Evolutionary conservation across 805 yeast genomes (phyloP).

Genomic region (Torulaspora maleeae): DNA sequence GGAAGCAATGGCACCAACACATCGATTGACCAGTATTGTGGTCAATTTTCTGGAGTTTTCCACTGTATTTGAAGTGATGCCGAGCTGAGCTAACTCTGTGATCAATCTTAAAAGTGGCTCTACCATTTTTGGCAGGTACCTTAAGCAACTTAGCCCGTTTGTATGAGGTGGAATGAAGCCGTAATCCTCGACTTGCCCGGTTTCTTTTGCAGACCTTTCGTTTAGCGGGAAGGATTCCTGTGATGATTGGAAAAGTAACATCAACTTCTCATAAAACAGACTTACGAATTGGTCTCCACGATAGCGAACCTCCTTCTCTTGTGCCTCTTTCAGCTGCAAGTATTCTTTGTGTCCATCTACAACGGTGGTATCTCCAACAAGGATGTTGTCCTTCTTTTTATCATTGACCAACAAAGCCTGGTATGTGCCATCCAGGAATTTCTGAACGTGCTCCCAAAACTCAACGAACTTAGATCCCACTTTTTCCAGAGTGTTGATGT

Average conservation of each 20-base stretch:
- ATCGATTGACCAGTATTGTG: slow-evolving; percentile 39
- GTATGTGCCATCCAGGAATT: slow-evolving; percentile 47
- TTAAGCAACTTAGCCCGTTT: slow-evolving; percentile 55
- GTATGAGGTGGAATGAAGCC: slow-evolving; percentile 63
- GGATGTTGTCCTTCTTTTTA: slow-evolving; percentile 36
- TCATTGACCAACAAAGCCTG: slow-evolving; percentile 42
- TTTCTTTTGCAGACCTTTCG: slow-evolving; percentile 16
- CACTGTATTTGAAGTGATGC: slow-evolving; percentile 38
- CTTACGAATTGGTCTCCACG: slow-evolving; percentile 41
- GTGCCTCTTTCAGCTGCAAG: slow-evolving; percentile 41
- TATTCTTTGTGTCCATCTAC: slow-evolving; percentile 37
- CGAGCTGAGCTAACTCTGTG: slow-evolving; percentile 43
- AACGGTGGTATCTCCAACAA: slow-evolving; percentile 26
- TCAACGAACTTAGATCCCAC: slow-evolving; percentile 41
- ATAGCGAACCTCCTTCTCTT: slow-evolving; percentile 39
- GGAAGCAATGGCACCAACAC: slow-evolving; percentile 45
- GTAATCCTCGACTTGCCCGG: slow-evolving; percentile 36
- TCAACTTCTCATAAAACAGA: slow-evolving; percentile 31
- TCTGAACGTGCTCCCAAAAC: slow-evolving; percentile 53
- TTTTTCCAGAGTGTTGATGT: slow-evolving; percentile 40
- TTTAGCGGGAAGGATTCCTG: slow-evolving; percentile 18
- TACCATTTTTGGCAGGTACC: slow-evolving; percentile 47
- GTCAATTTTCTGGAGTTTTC: slow-evolving; percentile 38
- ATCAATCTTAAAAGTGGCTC: slow-evolving; percentile 41
- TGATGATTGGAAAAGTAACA: slow-evolving; percentile 35